Evolutionary conservation across 2,329 filamentous ascomycete species (phyloP).

Genomic region (Calonectria ilicicola): DNA sequence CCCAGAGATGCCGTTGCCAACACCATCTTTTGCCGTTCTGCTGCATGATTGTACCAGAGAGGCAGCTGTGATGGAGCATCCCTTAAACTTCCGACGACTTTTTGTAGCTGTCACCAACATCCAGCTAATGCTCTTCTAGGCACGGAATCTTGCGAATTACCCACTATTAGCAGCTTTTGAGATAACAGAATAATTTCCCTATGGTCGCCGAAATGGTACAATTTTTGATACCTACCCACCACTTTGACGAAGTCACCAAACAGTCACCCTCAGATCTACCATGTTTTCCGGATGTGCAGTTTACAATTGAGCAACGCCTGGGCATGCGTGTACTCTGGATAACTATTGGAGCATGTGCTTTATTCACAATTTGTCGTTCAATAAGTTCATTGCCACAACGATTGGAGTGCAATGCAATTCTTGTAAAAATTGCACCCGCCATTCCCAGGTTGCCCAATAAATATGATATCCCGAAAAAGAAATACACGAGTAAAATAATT

Average conservation of each 20-base stretch:
- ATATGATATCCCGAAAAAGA: too few species aligned
- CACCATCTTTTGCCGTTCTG: constrained; percentile 9
- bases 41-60: constrained; percentile 25
- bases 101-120: constrained; percentile 24
- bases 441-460: too few species aligned
- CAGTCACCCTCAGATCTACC: too few species aligned
- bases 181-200: not conserved
- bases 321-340: not conserved
- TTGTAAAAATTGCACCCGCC: too few species aligned
- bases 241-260: too few species aligned
- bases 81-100: constrained; percentile 20
- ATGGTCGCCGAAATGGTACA: not conserved
- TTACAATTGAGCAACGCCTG: too few species aligned
- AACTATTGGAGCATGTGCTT: not conserved
- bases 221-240: too few species aligned
- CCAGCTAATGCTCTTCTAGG: constrained; percentile 2
- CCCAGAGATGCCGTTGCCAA: constrained; percentile 11
- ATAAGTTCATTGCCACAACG: not conserved
- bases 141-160: constrained; percentile 21
- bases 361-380: not conserved
- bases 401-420: too few species aligned
- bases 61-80: constrained; percentile 21
- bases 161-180: not conserved
- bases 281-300: too few species aligned
- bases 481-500: too few species aligned